These are phyloP conservation scores for Glomus cerebriforme DNA, from an alignment of 192 early-diverging fungal genomes.

Conservation along the genomic window DNA sequence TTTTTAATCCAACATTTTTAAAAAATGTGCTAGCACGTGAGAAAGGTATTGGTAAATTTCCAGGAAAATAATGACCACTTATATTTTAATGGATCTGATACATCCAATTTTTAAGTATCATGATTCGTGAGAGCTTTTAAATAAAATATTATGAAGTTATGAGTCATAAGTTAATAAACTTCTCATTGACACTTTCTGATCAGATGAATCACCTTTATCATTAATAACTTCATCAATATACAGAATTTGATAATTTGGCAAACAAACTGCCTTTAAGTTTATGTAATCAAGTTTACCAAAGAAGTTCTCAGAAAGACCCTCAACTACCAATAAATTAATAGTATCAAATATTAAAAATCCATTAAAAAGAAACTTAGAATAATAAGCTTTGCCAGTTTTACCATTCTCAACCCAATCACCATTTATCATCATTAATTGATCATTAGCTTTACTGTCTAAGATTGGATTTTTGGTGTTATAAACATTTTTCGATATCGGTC, in stretches of 20 bases:
- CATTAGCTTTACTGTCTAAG: too few species aligned
- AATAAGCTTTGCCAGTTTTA: background rate
- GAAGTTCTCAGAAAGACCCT: too few species aligned
- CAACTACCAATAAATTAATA: background rate
- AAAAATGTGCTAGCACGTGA: too few species aligned
- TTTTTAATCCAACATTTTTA: too few species aligned
- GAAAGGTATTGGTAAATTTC: too few species aligned
- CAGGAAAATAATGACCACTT: constrained; percentile 6
- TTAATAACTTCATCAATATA: background rate
- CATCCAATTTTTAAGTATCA: background rate
- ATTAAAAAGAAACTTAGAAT: background rate
- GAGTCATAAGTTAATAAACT: background rate
- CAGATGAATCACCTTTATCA: background rate
- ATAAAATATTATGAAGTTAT: too few species aligned
- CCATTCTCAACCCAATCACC: background rate
- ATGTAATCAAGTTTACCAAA: too few species aligned
- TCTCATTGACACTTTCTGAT: background rate
- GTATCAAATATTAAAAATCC: background rate
- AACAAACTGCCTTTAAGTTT: background rate
- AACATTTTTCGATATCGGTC: too few species aligned
- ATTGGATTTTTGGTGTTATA: too few species aligned
- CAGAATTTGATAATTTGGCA: background rate
- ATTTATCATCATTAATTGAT: background rate
- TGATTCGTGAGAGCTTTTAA: too few species aligned
- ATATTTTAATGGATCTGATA: constrained; percentile 7